These are phyloP conservation scores for Podospora australis DNA, from an alignment of 495 filamentous ascomycete species.

Conservation along the genomic window DNA sequence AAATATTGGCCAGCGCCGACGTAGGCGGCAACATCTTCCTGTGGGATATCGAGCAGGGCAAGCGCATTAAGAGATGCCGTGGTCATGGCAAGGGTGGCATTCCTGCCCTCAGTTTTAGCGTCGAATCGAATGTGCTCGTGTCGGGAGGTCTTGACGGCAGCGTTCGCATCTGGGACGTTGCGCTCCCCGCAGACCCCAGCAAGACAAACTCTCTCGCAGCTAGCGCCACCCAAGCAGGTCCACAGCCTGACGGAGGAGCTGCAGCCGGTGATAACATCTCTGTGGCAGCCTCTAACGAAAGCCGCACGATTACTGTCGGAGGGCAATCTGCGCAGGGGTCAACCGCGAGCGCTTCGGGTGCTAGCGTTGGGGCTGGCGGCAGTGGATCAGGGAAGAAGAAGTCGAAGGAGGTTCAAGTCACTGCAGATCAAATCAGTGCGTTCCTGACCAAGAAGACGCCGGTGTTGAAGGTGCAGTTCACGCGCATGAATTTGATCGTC, in stretches of 20 bases:
- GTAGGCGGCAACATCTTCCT: constrained; percentile 77
- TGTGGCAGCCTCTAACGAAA: constrained; percentile 40
- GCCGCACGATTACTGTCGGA: constrained; percentile 28
- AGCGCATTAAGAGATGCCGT: constrained; percentile 80
- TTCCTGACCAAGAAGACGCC: constrained; percentile 95
- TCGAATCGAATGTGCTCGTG: constrained; percentile 79
- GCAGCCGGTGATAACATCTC: constrained; percentile 40
- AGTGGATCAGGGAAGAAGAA: constrained; percentile 65
- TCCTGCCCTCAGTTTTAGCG: constrained; percentile 84
- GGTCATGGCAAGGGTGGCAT: constrained; percentile 92
- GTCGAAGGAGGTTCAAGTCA: constrained; percentile 83
- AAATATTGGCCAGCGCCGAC: constrained; percentile 81
- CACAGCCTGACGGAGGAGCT: constrained; percentile 49
- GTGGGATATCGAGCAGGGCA: constrained; percentile 83
- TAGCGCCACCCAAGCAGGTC: constrained; percentile 42
- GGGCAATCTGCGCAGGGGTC: constrained; percentile 26
- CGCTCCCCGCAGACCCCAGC: constrained; percentile 49
- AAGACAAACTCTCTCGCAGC: constrained; percentile 28
- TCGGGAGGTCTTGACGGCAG: constrained; percentile 90
- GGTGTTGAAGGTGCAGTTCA: constrained; percentile 89
- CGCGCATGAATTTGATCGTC: constrained; percentile 84
- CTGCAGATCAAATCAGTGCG: constrained; percentile 84
- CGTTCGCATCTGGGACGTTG: constrained; percentile 89
- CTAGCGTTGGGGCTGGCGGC: constrained; percentile 34
- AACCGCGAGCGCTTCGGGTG: constrained; percentile 21